phyloP scores from a whole-genome alignment of 2,329 filamentous ascomycete genomes.

The Xylariaceae sp. region DNA sequence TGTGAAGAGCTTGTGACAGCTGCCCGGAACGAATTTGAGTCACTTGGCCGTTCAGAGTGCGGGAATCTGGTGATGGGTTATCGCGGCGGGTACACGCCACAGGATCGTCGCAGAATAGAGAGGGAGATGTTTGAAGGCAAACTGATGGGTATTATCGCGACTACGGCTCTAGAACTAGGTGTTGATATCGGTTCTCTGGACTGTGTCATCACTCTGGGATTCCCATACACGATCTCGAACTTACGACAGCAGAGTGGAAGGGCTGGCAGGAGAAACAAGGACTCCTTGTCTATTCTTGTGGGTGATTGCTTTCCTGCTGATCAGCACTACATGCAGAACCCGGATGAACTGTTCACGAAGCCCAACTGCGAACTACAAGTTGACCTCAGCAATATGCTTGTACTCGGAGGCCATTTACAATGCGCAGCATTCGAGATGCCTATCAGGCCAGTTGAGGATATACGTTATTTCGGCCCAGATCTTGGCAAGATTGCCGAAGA shows the following conservation, averaged over 20 bases:
- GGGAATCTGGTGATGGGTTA: slow-evolving; percentile 87
- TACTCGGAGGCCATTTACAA: slow-evolving; percentile 89
- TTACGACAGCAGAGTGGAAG: slow-evolving; percentile 90
- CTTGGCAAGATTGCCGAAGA: slow-evolving; percentile 67
- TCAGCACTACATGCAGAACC: slow-evolving; percentile 96
- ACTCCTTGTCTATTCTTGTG: slow-evolving; percentile 83
- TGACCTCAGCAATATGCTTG: slow-evolving; percentile 85
- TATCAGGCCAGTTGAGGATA: slow-evolving; percentile 71
- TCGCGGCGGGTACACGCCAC: slow-evolving; percentile 86
- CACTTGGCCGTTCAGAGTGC: slow-evolving; percentile 68
- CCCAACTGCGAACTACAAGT: slow-evolving; percentile 86
- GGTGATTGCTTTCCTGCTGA: slow-evolving; percentile 88
- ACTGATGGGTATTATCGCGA: slow-evolving; percentile 87
- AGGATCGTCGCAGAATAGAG: slow-evolving; percentile 84
- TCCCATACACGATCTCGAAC: slow-evolving; percentile 93
- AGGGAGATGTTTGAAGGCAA: slow-evolving; percentile 96
- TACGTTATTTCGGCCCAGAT: slow-evolving; percentile 70
- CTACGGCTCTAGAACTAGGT: slow-evolving; percentile 85
- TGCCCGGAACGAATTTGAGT: slow-evolving; percentile 70
- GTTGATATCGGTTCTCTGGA: slow-evolving; percentile 94
- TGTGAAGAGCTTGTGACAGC: slow-evolving; percentile 81
- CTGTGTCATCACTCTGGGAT: slow-evolving; percentile 88
- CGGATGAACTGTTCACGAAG: slow-evolving; percentile 86
- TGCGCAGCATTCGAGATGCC: slow-evolving; percentile 96
- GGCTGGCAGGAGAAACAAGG: slow-evolving; percentile 85